Percentiles rank a stretch among this genome's conserved stretches.
Evolutionary conservation across 441 rosid species (phyloP).

Genomic region (Adansonia gregorii): DNA sequence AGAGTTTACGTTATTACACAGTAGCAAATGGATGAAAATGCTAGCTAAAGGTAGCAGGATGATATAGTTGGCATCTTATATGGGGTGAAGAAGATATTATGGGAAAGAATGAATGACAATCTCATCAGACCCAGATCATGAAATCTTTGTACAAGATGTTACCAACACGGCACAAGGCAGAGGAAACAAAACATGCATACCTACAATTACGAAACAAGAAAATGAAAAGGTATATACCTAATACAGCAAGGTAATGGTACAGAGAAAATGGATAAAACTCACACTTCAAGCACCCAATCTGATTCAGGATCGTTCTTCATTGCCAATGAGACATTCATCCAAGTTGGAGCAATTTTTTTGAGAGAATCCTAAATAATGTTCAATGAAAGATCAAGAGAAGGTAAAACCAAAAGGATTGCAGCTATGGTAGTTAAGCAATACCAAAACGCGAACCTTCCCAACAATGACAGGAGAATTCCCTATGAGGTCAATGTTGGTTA

Average conservation of each 20-base stretch:
- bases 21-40: not conserved
- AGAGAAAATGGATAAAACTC: slow-evolving; percentile 27
- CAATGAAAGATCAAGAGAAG: slow-evolving; percentile 18
- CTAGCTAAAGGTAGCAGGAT: slow-evolving; percentile 1
- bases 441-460: slow-evolving; percentile 58
- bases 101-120: slow-evolving; percentile 11
- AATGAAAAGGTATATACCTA: not conserved
- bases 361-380: slow-evolving; percentile 66
- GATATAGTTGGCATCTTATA: not conserved
- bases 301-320: slow-evolving; percentile 97
- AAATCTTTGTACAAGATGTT: slow-evolving; percentile 85
- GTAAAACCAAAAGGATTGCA: not conserved
- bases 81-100: slow-evolving; percentile 5
- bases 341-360: slow-evolving; percentile 84
- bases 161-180: slow-evolving; percentile 85
- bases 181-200: slow-evolving; percentile 95
- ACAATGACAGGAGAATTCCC: slow-evolving; percentile 97
- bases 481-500: slow-evolving; percentile 82
- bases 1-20: not conserved
- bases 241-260: not conserved
- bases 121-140: slow-evolving; percentile 84
- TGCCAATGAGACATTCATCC: slow-evolving; percentile 98
- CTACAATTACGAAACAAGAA: slow-evolving; percentile 45
- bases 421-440: not conserved
- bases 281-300: slow-evolving; percentile 99